Evolutionary conservation across 2,329 filamentous ascomycete species (phyloP), one percentile per base, ranked within the genome.

Genomic region (Colletotrichum graminicola): DNA sequence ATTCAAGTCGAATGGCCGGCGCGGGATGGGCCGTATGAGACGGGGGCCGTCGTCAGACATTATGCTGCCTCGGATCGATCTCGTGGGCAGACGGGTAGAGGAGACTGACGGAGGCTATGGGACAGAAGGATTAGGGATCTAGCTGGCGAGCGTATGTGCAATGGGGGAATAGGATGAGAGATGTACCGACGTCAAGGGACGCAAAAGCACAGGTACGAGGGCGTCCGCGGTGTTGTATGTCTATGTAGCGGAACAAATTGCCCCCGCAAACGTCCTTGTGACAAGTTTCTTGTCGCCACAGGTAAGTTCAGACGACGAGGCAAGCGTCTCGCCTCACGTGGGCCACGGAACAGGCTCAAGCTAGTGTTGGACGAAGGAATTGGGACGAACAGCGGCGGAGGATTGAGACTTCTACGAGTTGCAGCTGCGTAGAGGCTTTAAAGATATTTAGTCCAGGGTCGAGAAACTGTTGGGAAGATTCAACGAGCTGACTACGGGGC

Each of bases 1-100:
- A 68, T 86, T 86, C 71, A 91, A 80, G 39, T 91, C 87, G 82
- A 95, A 95, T 21, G 91, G 87, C 55, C 93, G 89, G 71, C 92
- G 89, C 29, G 93, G 92, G 72, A 91, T 87, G 7, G 94, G 94
- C 60, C 91, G 90, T 74, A 92, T 78, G 74, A 94, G 82, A 47
- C 85, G 85, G 67, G 89, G 88, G 52, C 84, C 81, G 71, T 84
- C 81, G 66, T 84, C 79, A 54, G 80, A 76, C 82, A 84, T 83
- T 70, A 36, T 36, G 34, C 32, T 39, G 32, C 12, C 7, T 73
- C 55, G 41, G 14, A 16, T 39, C 54, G 47, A 16, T 72, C 72
- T 41, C 67, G 69, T 55, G 57, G 16, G 23, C 18, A 26, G 57
- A 21, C 26, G 12, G 18, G 3, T 23, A 51, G 18, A 16, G 29